phyloP scores from a whole-genome alignment of 108 stramenopile species.

The Hondaea fermentalgiana region DNA sequence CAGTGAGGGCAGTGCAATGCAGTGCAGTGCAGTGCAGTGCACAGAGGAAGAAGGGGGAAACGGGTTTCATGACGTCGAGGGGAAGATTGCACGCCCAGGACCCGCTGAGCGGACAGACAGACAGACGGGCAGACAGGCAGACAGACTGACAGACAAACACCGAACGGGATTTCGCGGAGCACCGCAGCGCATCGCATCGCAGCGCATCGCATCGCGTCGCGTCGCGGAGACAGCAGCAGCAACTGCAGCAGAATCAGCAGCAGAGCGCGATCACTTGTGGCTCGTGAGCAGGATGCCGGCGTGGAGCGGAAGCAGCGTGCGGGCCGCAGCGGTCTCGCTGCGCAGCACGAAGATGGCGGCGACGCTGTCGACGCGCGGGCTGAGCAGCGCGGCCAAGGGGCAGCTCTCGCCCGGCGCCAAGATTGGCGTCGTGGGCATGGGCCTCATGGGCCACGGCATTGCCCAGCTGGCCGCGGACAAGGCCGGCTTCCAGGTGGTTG shows the following conservation, averaged over 20 bases:
- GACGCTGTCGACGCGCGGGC: background rate
- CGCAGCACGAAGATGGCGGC: background rate
- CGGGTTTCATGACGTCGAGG: too few relatives aligned
- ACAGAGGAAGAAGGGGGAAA: too few relatives aligned
- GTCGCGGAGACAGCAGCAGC: background rate
- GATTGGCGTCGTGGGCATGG: constrained; percentile 86
- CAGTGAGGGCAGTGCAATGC: too few relatives aligned
- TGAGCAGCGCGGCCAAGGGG: background rate
- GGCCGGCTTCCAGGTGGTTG: constrained; percentile 54
- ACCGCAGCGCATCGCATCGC: background rate
- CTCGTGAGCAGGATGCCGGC: too few relatives aligned
- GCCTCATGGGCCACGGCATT: constrained; percentile 99
- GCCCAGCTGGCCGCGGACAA: constrained; percentile 58
- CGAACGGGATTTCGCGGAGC: too few relatives aligned
- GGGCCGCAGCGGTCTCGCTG: background rate
- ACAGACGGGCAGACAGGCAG: too few relatives aligned
- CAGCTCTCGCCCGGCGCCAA: constrained; percentile 17
- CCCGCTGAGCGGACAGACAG: too few relatives aligned
- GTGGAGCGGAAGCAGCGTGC: too few relatives aligned
- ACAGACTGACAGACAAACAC: too few relatives aligned
- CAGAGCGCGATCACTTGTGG: background rate
- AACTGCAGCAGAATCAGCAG: background rate
- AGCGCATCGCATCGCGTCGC: background rate
- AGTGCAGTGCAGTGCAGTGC: too few relatives aligned
- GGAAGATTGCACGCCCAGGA: too few relatives aligned